phyloP scores from a whole-genome alignment of 1,139 yeast species.

The Hyphopichia wangnamkhiaoensis region DNA sequence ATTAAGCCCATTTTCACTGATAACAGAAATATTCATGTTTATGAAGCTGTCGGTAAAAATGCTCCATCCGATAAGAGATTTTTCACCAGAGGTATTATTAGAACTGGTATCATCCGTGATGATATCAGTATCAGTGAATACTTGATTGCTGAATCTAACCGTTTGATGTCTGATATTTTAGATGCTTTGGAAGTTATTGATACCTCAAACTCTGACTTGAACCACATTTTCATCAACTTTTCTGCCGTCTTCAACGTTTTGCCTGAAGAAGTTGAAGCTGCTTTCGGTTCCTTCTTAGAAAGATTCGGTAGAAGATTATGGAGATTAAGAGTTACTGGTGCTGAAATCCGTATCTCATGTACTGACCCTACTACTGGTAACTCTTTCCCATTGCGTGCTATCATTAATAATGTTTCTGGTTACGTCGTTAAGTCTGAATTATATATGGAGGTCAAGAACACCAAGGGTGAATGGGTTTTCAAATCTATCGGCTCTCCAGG shows the following conservation, averaged over 20 bases:
- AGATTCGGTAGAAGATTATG: conserved; percentile 96
- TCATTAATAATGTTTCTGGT: conserved; percentile 94
- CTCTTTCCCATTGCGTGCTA: conserved; percentile 94
- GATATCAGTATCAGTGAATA: conserved; percentile 92
- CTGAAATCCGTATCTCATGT: conserved; percentile 94
- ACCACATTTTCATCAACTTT: conserved; percentile 94
- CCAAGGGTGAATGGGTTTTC: conserved; percentile 95
- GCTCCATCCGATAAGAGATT: conserved; percentile 92
- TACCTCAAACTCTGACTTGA: conserved; percentile 91
- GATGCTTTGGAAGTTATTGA: conserved; percentile 95
- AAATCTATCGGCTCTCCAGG: conserved; percentile 94
- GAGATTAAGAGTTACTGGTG: conserved; percentile 95
- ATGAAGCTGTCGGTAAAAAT: conserved; percentile 93
- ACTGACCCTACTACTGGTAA: conserved; percentile 84
- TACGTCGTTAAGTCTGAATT: conserved; percentile 94
- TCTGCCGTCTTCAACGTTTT: conserved; percentile 91
- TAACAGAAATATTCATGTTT: conserved; percentile 95
- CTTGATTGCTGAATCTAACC: conserved; percentile 91
- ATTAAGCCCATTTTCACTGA: conserved; percentile 95
- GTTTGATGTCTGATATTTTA: conserved; percentile 92
- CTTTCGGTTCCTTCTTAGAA: conserved; percentile 96
- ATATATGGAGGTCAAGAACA: conserved; percentile 89
- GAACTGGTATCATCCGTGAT: conserved; percentile 93
- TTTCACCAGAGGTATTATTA: conserved; percentile 94
- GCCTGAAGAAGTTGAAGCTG: conserved; percentile 95